These are phyloP conservation scores for Gaeumannomyces sp. DNA, from an alignment of 2,329 filamentous ascomycete genomes.

Conservation along the genomic window DNA sequence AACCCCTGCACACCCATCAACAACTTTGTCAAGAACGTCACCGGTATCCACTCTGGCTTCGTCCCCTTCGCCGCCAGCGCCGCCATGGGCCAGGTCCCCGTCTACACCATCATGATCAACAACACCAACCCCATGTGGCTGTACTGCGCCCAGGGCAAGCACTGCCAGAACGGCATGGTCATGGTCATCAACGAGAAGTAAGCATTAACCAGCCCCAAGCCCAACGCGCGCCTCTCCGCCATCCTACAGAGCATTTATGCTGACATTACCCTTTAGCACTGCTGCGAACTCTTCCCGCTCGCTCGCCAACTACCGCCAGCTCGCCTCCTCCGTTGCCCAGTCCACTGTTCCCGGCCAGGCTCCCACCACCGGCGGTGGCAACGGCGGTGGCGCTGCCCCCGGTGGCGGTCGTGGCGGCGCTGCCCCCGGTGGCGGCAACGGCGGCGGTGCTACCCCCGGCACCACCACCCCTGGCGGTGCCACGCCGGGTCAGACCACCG, in stretches of 20 bases:
- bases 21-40: constrained; percentile 44
- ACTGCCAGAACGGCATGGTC: constrained; percentile 70
- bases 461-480: constrained; percentile 16
- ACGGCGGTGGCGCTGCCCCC: background rate
- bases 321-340: constrained; percentile 33
- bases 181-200: constrained; percentile 72
- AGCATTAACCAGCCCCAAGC: constrained; percentile 24
- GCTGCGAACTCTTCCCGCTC: constrained; percentile 45
- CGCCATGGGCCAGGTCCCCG: constrained; percentile 47
- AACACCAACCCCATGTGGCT: constrained; percentile 68
- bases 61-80: constrained; percentile 52
- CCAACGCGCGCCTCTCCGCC: too few relatives aligned
- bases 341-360: constrained; percentile 24
- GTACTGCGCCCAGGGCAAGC: constrained; percentile 68
- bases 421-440: constrained; percentile 18
- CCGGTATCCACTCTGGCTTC: constrained; percentile 63
- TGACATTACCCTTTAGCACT: background rate
- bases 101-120: constrained; percentile 66
- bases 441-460: constrained; percentile 15
- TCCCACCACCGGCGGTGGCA: constrained; percentile 12
- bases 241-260: background rate
- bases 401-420: constrained; percentile 16
- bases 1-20: constrained; percentile 19
- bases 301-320: constrained; percentile 40
- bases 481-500: constrained; percentile 17